Evolutionary conservation across 1,284 basidiomycete species (phyloP).

Genomic region (Prillingera fragicola): DNA sequence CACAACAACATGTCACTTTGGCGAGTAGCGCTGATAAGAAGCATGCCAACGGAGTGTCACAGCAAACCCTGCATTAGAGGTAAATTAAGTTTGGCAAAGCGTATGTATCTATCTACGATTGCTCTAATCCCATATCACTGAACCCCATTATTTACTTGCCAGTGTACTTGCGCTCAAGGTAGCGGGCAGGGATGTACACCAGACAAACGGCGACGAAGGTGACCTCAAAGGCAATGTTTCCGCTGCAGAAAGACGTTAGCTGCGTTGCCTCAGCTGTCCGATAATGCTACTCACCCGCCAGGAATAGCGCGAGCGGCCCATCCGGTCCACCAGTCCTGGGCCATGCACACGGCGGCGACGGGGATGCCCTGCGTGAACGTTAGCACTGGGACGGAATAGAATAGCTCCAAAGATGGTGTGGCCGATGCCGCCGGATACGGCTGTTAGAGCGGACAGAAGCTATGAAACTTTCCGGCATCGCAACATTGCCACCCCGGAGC

Average conservation of each 20-base stretch:
- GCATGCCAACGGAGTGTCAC: no score
- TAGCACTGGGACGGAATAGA: background rate
- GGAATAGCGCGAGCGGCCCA: slow-evolving; percentile 44
- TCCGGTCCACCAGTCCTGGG: slow-evolving; percentile 47
- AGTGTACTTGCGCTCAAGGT: slow-evolving; percentile 40
- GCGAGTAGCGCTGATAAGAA: no score
- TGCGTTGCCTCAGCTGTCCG: background rate
- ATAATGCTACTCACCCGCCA: slow-evolving; percentile 34
- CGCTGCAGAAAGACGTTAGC: slow-evolving; percentile 21
- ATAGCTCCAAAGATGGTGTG: background rate
- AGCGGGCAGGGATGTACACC: slow-evolving; percentile 32
- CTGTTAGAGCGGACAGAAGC: background rate
- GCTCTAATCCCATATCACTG: background rate
- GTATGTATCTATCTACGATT: background rate
- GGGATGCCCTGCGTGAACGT: slow-evolving; percentile 38
- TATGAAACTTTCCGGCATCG: background rate
- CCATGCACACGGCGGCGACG: slow-evolving; percentile 40
- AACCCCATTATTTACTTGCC: slow-evolving; percentile 37
- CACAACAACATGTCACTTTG: no score
- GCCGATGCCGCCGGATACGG: no score
- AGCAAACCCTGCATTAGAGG: no score
- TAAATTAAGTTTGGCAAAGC: background rate
- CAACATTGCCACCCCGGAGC: background rate
- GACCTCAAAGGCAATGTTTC: slow-evolving; percentile 39
- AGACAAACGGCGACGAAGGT: slow-evolving; percentile 19